Evolutionary conservation across 2,329 filamentous ascomycete species (phyloP).

Genomic region (Fonsecaea erecta): DNA sequence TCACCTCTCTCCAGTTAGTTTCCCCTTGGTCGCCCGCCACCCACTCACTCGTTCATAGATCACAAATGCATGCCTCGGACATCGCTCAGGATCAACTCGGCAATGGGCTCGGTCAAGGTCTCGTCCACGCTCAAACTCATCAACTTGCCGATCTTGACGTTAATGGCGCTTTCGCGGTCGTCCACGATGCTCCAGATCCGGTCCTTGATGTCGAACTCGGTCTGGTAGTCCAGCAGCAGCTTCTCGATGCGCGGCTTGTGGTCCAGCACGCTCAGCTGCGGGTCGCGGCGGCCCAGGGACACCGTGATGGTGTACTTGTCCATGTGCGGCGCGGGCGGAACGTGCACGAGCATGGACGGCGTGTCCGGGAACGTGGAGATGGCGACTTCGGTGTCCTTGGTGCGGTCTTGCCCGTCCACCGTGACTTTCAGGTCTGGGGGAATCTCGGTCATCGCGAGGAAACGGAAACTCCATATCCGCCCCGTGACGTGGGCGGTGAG

Average conservation of each 20-base stretch:
- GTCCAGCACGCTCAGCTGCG: slow-evolving; percentile 38
- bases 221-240: slow-evolving; percentile 39
- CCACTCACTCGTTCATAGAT: too few relatives aligned
- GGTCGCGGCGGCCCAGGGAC: slow-evolving; percentile 43
- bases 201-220: slow-evolving; percentile 40
- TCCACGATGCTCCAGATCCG: slow-evolving; percentile 38
- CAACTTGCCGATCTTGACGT: slow-evolving; percentile 36
- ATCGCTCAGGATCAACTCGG: slow-evolving; percentile 40
- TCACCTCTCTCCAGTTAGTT: too few relatives aligned
- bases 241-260: slow-evolving; percentile 33
- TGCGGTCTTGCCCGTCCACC: slow-evolving; percentile 34
- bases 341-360: slow-evolving; percentile 35
- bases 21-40: too few relatives aligned
- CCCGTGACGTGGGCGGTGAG: slow-evolving; percentile 33
- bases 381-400: slow-evolving; percentile 23
- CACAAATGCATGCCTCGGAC: slow-evolving; percentile 25
- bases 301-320: slow-evolving; percentile 46
- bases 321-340: slow-evolving; percentile 24
- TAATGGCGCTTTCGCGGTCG: slow-evolving; percentile 23
- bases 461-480: slow-evolving; percentile 34
- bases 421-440: slow-evolving; percentile 33
- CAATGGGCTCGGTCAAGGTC: slow-evolving; percentile 38
- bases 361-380: slow-evolving; percentile 30
- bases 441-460: slow-evolving; percentile 30
- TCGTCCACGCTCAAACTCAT: slow-evolving; percentile 39